phyloP scores from a whole-genome alignment of 345 rosid genomes.

The Eucalyptus paniculata region DNA sequence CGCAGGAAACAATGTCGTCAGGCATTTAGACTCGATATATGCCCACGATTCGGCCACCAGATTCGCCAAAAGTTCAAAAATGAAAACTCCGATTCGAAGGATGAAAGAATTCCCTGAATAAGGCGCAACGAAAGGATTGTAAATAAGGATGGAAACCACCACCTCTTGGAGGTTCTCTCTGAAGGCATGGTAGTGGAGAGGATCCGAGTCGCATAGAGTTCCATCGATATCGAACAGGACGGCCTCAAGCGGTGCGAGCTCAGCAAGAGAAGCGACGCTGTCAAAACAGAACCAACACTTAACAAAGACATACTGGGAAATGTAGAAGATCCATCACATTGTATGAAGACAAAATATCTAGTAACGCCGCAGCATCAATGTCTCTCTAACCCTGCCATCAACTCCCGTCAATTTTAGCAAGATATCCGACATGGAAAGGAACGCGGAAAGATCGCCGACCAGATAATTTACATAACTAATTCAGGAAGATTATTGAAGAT shows the following conservation, averaged over 20 bases:
- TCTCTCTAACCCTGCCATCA: neutral
- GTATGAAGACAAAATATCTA: neutral
- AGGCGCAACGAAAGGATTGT: neutral
- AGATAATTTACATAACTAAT: neutral
- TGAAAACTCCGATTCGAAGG: neutral
- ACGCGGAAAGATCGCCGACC: neutral
- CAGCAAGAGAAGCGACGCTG: slow-evolving; percentile 46
- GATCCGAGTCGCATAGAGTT: slow-evolving; percentile 95
- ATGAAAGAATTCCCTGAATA: neutral
- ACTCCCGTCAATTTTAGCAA: neutral
- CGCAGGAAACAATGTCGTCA: neutral
- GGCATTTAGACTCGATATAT: neutral
- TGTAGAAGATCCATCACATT: neutral
- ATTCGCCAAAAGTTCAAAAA: neutral
- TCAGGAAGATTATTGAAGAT: neutral
- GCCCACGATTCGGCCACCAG: neutral
- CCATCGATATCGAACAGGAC: slow-evolving; percentile 92
- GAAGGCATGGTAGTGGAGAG: slow-evolving; percentile 62
- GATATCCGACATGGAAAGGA: neutral
- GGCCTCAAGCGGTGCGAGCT: slow-evolving; percentile 67
- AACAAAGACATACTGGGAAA: neutral
- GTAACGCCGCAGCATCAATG: neutral
- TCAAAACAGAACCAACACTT: neutral
- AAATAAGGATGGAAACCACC: neutral
- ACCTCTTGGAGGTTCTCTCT: slow-evolving; percentile 73